A percentile compares a stretch with the other conserved stretches of the same genome.
These are phyloP conservation scores for Lolium multiflorum DNA, from an alignment of 176 grass and related monocot genomes.

Conservation along the genomic window DNA sequence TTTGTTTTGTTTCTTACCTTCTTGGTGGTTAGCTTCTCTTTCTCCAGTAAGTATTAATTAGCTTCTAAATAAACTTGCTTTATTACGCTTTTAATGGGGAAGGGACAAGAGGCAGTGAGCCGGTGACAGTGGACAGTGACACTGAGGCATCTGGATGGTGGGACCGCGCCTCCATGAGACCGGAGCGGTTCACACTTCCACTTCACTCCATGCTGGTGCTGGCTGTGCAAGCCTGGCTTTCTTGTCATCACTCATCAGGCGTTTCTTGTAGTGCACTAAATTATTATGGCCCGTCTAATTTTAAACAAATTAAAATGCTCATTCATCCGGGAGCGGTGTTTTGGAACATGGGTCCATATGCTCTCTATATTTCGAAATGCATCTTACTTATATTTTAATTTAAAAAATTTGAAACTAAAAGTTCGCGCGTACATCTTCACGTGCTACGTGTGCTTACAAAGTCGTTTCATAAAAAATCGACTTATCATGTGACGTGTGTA, in stretches of 20 bases:
- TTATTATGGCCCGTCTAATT: no score
- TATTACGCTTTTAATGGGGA: neutral
- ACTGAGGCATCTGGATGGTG: constrained; percentile 25
- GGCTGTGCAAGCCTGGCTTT: neutral
- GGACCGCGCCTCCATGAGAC: neutral
- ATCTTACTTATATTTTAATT: no score
- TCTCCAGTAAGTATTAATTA: constrained; percentile 24
- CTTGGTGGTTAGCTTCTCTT: constrained; percentile 12
- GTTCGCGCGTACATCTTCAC: no score
- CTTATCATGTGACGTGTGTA: no score
- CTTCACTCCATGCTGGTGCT: neutral
- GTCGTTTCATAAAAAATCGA: no score
- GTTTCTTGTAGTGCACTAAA: neutral
- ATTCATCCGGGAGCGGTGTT: no score
- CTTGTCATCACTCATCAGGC: neutral
- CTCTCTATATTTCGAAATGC: no score
- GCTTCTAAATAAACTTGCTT: neutral
- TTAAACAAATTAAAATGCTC: no score
- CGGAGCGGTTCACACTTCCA: constrained; percentile 5
- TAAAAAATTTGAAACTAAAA: no score
- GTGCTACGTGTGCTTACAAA: no score
- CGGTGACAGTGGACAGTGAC: constrained; percentile 5
- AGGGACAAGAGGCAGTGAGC: constrained; percentile 27
- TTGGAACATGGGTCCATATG: no score
- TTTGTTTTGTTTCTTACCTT: constrained; percentile 31